Base-by-base conservation (phyloP, 2,329 filamentous ascomycete species). In the Colletotrichum filicis region DNA sequence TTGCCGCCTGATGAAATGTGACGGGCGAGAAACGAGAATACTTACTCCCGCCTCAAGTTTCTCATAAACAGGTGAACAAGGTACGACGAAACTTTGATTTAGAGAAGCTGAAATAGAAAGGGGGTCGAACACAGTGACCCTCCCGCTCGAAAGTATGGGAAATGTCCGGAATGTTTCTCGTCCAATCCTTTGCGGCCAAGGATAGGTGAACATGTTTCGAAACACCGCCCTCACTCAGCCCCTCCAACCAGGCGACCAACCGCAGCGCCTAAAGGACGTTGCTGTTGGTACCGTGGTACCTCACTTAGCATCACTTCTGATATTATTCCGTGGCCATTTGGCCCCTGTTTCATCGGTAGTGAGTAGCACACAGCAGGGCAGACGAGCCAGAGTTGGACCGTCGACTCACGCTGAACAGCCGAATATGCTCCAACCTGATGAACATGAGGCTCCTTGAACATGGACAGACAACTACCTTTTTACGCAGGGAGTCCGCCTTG, bases 271-370 rank as follows among this genome's bases (percentile, higher is more conserved):
- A n/a, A 19, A 70, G 26, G 32, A 60, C 55, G 55, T 60, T 26
- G 42, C 22, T 11, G 35, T 60, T 49, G 53, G 66, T 30, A 19
- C 37, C 35, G 9, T 49, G 53, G 66, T 30, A 12, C 30, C 35
- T 16, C 28, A 55, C 46, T 22, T 22, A 11, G 24, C 22, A 5
- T 12, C 57, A 19, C 35, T 55, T 57, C 14, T 42, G 28, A 16
- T 55, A 60, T 28, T 66, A 42, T 42, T 60, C 24, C 52, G 30
- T 61, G 70, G 28, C 55, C 26, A 26, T 59, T 46, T 59, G 30
- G 69, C 66, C 65, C 69, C 70, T 72, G 70, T 72, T 72, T 73
- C 70, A 73, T 60, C 66, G 68, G 46, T 61, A 73, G 59, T 73
- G 60, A 11, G 42, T 49, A 49, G 42, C 42, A 22, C 42, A n/a